phyloP scores from a whole-genome alignment of 1,284 basidiomycete species.

The Phaffia rhodozyma region DNA sequence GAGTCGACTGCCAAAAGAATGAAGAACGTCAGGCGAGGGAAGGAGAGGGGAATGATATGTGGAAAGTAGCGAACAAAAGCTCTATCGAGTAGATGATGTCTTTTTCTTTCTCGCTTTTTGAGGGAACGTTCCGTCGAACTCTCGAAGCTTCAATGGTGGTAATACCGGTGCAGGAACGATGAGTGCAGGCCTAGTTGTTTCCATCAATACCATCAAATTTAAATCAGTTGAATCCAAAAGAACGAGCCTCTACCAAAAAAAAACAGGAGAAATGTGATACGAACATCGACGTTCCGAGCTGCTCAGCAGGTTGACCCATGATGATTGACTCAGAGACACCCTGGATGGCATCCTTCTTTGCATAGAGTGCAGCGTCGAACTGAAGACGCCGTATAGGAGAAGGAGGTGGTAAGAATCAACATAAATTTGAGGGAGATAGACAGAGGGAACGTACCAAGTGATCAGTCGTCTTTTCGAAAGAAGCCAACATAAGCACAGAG shows the following conservation, averaged over 20 bases:
- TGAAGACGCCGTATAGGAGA: conserved; percentile 7
- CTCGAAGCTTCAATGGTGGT: conserved; percentile 4
- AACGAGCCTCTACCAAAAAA: not conserved
- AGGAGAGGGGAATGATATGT: not conserved
- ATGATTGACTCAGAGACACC: conserved; percentile 99
- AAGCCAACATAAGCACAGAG: conserved; percentile 96
- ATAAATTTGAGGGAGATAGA: not conserved
- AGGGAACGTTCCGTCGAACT: conserved; percentile 15
- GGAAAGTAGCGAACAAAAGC: not conserved
- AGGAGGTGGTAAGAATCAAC: not conserved
- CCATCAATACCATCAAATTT: no score
- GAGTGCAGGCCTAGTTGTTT: conserved; percentile 8
- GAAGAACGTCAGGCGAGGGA: not conserved
- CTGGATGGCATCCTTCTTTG: conserved; percentile 87
- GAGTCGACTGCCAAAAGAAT: not conserved
- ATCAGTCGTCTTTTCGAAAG: conserved; percentile 99
- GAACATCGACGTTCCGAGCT: conserved; percentile 87
- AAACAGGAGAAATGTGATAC: conserved; percentile 26
- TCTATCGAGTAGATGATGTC: not conserved
- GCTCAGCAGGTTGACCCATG: conserved; percentile 95
- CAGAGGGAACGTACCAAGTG: conserved; percentile 50
- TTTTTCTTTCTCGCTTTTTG: conserved; percentile 1
- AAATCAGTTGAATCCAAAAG: not conserved
- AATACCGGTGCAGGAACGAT: conserved; percentile 7
- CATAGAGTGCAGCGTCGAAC: conserved; percentile 93